Evolutionary conservation across 768 basidiomycete genomes (phyloP), one percentile per base, ranked within the genome.

Genomic region (Dentipellis sp.): DNA sequence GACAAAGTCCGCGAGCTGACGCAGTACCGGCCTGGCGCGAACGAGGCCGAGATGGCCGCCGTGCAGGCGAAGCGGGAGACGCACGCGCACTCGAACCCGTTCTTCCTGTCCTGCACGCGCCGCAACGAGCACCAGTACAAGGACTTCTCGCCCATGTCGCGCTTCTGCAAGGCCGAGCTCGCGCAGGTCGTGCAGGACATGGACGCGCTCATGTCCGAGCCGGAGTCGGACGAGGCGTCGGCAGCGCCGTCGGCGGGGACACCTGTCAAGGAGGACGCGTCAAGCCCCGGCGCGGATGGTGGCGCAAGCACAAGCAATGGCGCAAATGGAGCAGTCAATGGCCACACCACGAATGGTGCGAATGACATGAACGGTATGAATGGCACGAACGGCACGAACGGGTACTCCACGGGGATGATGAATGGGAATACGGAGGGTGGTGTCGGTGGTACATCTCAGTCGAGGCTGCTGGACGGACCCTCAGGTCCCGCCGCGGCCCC

Each of bases 141-240:
- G 34, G 79, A 86, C 55, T 91, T 94, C 62, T 83, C 84, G 5
- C 87, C 92, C 5, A 84, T 94, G 69, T 86, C 91, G 3, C 74
- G 91, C 46, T 91, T 94, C 63, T 77, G 77, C 59, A 72, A 73
- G 54, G 67, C 67, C 1, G 91, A 93, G 65, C 72, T 95, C 7
- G 73, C 74, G 11, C 70, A 75, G 38, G 81, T 86, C 17, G 82
- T 94, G 60, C 62, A 68, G 37, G 82, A 82, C 55, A 91, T 97
- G 87, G 79, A 83, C 62, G 68, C 62, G 29, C 69, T 89, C 36
- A 62, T 83, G 22, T 56, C 63, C 29, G 63, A 65, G 23, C 63
- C 70, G 19, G 58, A 50, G 23, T 50, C 48, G 48, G 29, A 50
- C 3, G 48, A n/a, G 11, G 48, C 11, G 16, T 14, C 17, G 10